Conservation (phyloP, 1,284 basidiomycete genomes). For the Lentinula novae-zelandiae region DNA sequence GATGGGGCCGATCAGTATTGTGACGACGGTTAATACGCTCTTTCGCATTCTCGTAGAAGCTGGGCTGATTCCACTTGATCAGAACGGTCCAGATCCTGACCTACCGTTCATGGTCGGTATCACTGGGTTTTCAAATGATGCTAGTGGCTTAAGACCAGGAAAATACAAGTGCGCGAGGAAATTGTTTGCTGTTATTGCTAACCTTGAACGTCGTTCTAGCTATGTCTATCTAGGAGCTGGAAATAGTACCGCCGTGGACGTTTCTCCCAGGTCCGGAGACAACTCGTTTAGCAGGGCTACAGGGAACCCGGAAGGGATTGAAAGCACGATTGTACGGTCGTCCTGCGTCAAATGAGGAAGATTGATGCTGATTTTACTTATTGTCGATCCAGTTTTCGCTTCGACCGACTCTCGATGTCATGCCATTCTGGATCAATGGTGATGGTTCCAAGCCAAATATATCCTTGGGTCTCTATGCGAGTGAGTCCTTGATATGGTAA, state of each 20-base stretch:
- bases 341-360: too few relatives aligned
- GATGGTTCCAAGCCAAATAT: neutral
- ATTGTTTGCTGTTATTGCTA: neutral
- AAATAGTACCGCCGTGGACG: neutral
- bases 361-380: neutral
- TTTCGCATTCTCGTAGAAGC: neutral
- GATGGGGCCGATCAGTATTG: neutral
- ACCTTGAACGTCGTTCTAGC: neutral
- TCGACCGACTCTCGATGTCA: neutral
- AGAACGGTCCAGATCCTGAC: slow-evolving; percentile 1
- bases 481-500: neutral
- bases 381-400: neutral
- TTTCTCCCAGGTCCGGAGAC: neutral
- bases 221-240: slow-evolving; percentile 2
- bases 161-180: neutral
- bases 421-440: neutral
- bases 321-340: neutral
- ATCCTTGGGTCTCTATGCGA: neutral
- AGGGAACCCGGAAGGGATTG: neutral
- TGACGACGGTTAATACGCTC: neutral
- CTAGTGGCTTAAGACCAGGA: neutral
- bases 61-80: neutral
- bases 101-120: neutral
- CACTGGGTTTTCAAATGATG: neutral
- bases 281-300: slow-evolving; percentile 2